Conservation (phyloP, 2,329 filamentous ascomycete genomes). For the Penicillium sclerotiorum region DNA sequence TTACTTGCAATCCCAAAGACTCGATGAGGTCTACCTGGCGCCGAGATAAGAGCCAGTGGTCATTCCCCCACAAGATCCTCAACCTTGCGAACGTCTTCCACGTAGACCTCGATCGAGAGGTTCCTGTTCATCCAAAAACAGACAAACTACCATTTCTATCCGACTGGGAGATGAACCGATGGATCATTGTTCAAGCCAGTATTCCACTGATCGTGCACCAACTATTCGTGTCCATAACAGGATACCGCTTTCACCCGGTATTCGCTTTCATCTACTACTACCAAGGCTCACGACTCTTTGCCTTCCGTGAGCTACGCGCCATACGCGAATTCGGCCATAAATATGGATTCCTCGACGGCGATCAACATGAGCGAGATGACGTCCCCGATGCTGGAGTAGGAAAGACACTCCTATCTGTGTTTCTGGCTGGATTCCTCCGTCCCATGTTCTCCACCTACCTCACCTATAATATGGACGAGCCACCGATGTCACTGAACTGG, state of each 20-base stretch:
- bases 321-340: slow-evolving; percentile 22
- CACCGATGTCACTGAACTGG: slow-evolving; percentile 32
- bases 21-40: slow-evolving; percentile 37
- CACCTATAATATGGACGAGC: slow-evolving; percentile 25
- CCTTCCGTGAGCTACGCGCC: slow-evolving; percentile 38
- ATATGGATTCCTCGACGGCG: slow-evolving; percentile 24
- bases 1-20: slow-evolving; percentile 21
- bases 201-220: slow-evolving; percentile 45
- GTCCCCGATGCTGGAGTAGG: slow-evolving; percentile 44
- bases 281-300: slow-evolving; percentile 13
- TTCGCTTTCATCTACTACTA: slow-evolving; percentile 43
- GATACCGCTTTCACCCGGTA: slow-evolving; percentile 32
- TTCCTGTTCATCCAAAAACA: slow-evolving; percentile 44
- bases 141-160: slow-evolving; percentile 47
- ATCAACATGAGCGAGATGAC: slow-evolving; percentile 35
- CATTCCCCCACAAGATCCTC: slow-evolving; percentile 24
- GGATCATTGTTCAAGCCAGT: slow-evolving; percentile 44
- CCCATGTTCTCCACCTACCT: slow-evolving; percentile 36
- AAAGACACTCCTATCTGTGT: slow-evolving; percentile 29
- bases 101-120: slow-evolving; percentile 23
- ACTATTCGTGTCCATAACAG: slow-evolving; percentile 30
- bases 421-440: slow-evolving; percentile 33
- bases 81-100: slow-evolving; percentile 28
- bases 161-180: slow-evolving; percentile 39
- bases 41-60: slow-evolving; percentile 28